These are phyloP conservation scores for Colletotrichum sp. DNA, from an alignment of 2,329 filamentous ascomycete genomes.

Conservation along the genomic window DNA sequence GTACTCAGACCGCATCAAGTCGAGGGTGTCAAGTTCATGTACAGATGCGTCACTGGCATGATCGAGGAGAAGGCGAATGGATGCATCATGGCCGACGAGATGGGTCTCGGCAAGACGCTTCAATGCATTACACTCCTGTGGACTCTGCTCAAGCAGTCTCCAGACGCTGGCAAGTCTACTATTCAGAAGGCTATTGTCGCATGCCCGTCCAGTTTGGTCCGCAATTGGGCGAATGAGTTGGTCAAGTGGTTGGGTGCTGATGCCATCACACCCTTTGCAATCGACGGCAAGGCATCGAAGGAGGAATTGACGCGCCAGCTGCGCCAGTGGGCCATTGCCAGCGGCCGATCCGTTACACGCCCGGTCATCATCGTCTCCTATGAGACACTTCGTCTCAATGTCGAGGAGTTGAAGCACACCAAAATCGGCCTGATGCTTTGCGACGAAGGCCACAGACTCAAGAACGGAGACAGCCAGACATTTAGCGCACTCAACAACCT, in stretches of 20 bases:
- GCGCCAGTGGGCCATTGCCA: slow-evolving; percentile 92
- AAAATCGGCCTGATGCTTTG: slow-evolving; percentile 93
- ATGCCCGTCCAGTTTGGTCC: slow-evolving; percentile 93
- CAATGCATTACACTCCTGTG: slow-evolving; percentile 97
- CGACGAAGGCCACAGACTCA: slow-evolving; percentile 94
- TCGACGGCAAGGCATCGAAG: slow-evolving; percentile 95
- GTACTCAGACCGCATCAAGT: slow-evolving; percentile 95
- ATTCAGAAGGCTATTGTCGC: slow-evolving; percentile 98
- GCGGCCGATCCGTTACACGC: slow-evolving; percentile 85
- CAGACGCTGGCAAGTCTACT: slow-evolving; percentile 89
- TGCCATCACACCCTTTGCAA: slow-evolving; percentile 90
- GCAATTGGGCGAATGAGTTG: slow-evolving; percentile 98
- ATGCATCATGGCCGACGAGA: slow-evolving; percentile 99
- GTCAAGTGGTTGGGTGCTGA: slow-evolving; percentile 95
- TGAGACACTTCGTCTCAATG: slow-evolving; percentile 90
- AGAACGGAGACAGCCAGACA: slow-evolving; percentile 95
- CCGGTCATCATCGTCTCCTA: slow-evolving; percentile 98
- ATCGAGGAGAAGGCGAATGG: slow-evolving; percentile 93
- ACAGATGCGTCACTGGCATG: slow-evolving; percentile 92
- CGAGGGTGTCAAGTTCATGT: slow-evolving; percentile 97
- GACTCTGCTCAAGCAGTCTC: slow-evolving; percentile 95
- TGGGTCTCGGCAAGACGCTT: slow-evolving; percentile 96
- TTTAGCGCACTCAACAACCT: slow-evolving; percentile 90
- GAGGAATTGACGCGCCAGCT: slow-evolving; percentile 90
- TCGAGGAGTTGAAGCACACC: slow-evolving; percentile 86